Evolutionary conservation across 352 stramenopile genomes (phyloP), one percentile per base, ranked within the genome.

Genomic region (Globisporangium uncinulatum): DNA sequence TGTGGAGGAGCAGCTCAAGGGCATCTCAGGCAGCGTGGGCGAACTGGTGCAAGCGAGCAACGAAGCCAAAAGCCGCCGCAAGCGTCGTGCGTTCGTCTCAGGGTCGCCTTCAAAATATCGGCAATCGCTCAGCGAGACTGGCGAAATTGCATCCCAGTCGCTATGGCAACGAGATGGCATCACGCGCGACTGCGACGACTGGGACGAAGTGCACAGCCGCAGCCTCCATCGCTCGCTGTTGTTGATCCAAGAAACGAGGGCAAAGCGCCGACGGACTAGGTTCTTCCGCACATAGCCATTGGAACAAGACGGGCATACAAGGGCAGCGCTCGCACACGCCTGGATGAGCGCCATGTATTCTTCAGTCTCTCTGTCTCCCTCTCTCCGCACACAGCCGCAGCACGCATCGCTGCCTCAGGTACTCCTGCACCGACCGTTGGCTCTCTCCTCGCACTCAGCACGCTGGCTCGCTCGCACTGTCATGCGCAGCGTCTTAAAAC

Each of bases 241-340:
- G 14, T 64, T 62, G 13, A 79, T 88, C 31, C 56, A 85, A 63
- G 56, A 60, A 55, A 67, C 75, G 21, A 66, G 76, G 15, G 66
- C 72, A 17, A 86, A 84, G 55, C 73, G 74, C 52, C 70, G 62
- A 46, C 70, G 51, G 57, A 63, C 21, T 6, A 60, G 60, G 58
- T 45, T 36, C 24, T 45, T 57, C 19, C 52, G 60, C n/a, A 29
- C n/a, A 11, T 43, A 50, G 47, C 19, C 51, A 45, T 32, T 39
- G 32, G 52, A 59, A 56, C 54, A 50, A 54, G 48, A 59, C 56
- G 42, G 31, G 51, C 51, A 32, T 51, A 53, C 57, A 31, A 20
- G 9, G n/a, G 19, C 42, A 47, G 42, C 42, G 15, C 42, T 47
- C 19, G 43, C 43, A 31, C 43, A 48, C n/a, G 50, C 44, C 48